phyloP scores from a whole-genome alignment of 2,329 filamentous ascomycete species.

The Aspergillus sp. region DNA sequence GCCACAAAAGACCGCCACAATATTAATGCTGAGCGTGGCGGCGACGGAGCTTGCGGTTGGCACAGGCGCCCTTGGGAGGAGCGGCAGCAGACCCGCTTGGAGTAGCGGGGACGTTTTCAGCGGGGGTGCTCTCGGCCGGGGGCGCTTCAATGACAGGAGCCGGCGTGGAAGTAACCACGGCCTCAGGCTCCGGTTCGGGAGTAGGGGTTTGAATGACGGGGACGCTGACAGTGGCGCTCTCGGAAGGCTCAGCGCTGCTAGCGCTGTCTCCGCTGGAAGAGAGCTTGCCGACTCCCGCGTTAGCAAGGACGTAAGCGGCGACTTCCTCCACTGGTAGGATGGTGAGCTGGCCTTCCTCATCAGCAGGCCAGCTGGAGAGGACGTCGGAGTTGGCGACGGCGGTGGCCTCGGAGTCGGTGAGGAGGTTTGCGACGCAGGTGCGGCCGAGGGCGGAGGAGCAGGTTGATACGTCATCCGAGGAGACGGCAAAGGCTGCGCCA shows the following conservation, averaged over 20 bases:
- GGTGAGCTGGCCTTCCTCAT: conserved; percentile 36
- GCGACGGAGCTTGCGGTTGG: not conserved
- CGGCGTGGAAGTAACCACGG: not conserved
- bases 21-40: not conserved
- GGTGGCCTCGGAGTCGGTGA: conserved; percentile 36
- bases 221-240: not conserved
- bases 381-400: conserved; percentile 31
- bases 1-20: not conserved
- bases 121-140: not conserved
- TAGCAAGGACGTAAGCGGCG: conserved; percentile 32
- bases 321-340: conserved; percentile 33
- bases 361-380: conserved; percentile 36
- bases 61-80: not conserved
- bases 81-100: not conserved
- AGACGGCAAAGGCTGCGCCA: conserved; percentile 35
- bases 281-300: conserved; percentile 38
- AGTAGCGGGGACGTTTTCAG: not conserved
- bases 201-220: not conserved
- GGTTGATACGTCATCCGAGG: conserved; percentile 20
- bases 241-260: conserved; percentile 10
- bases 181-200: not conserved
- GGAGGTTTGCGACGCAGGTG: conserved; percentile 33
- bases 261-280: conserved; percentile 3
- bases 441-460: conserved; percentile 35
- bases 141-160: not conserved